phyloP scores from a whole-genome alignment of 805 yeast genomes.

The Ogataea trehaloabstinens region DNA sequence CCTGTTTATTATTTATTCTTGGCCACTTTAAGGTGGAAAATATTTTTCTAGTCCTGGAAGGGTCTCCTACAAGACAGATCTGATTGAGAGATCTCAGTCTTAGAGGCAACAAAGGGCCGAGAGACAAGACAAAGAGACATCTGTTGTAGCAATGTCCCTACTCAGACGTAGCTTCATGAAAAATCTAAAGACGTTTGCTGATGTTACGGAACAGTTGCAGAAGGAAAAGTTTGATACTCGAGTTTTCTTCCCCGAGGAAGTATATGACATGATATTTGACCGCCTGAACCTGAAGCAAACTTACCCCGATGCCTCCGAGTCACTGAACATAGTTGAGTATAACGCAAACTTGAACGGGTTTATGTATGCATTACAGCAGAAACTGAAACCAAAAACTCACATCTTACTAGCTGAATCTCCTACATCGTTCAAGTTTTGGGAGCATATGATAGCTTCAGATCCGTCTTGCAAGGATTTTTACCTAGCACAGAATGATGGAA shows the following conservation, averaged over 20 bases:
- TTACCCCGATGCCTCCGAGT: constrained; percentile 33
- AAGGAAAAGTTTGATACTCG: constrained; percentile 8
- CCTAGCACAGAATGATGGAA: constrained; percentile 16
- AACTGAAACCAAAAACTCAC: constrained; percentile 61
- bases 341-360: constrained; percentile 61
- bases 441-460: constrained; percentile 11
- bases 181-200: no score
- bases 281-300: constrained; percentile 39
- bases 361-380: constrained; percentile 59
- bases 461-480: constrained; percentile 13
- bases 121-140: no score
- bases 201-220: no score
- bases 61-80: no score
- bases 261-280: constrained; percentile 39
- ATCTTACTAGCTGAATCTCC: constrained; percentile 41
- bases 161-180: no score
- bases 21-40: no score
- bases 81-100: no score
- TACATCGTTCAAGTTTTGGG: constrained; percentile 24
- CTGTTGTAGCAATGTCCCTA: no score
- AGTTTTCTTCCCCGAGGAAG: constrained; percentile 12
- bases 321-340: constrained; percentile 56
- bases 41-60: no score
- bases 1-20: no score
- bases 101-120: no score